Base-by-base conservation (phyloP, 2,329 filamentous ascomycete species). In the Didymella exigua region DNA sequence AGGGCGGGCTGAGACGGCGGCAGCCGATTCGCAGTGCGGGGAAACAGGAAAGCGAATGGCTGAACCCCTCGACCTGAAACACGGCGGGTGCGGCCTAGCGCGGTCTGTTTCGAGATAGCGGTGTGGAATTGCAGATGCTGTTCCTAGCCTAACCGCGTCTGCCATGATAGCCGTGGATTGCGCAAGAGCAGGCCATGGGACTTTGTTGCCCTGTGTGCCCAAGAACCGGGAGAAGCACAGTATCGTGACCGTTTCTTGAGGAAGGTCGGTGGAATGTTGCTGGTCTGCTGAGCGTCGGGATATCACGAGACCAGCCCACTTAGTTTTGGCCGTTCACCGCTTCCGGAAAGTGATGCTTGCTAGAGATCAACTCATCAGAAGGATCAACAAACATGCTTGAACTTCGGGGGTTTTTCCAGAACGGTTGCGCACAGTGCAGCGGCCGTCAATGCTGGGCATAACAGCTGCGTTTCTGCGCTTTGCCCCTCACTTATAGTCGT, bases 101-200 rank as follows among this genome's bases (percentile, higher is more conserved):
- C 16, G 26, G 41, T 46, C 52, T 46, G 27, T 50, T 55, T 55
- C 19, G 41, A 55, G 46, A 55, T 49, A 55, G 52, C 52, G 52
- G 52, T 55, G 52, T 55, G 30, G 46, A 34, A 50, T 41, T 63
- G 56, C 54, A 59, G 58, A 46, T 50, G 50, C 49, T 44, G 60
- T 63, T 59, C 60, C 60, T 63, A 55, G 58, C 45, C 60, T 63
- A 61, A 58, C 58, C 58, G 46, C 45, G 52, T 59, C 54, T 56
- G 60, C 56, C 45, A 46, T 48, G 45, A 48, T 41, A 47, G 48
- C 50, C 38, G 54, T 60, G 54, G 43, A 49, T 51, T 61, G 60
- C 53, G 58, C 58, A 53, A 54, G 58, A 61, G 37, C 40, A 34
- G 40, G 45, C 43, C 33, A 38, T 36, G 53, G 55, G 49, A 16